Conservation (phyloP, 176 grass and related monocot genomes). For the Areca catechu region DNA sequence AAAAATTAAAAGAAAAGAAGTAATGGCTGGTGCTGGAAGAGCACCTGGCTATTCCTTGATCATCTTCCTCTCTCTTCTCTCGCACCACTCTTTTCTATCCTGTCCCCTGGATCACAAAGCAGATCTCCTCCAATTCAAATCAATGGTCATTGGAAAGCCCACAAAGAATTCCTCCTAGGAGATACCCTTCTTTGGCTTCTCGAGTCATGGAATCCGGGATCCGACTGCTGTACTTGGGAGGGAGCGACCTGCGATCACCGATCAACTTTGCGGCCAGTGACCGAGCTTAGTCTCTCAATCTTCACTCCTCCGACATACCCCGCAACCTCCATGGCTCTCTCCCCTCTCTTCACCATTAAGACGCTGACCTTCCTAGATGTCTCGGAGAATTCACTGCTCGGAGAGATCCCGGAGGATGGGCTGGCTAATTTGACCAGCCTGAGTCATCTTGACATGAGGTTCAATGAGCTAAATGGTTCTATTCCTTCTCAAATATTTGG, state of each 20-base stretch:
- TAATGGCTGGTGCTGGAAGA: too few species aligned
- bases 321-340: background rate
- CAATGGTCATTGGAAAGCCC: background rate
- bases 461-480: conserved; percentile 16
- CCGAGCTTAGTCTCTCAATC: background rate
- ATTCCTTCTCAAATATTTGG: conserved; percentile 14
- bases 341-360: background rate
- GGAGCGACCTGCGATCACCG: conserved; percentile 2
- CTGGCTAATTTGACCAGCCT: conserved; percentile 7
- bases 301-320: background rate
- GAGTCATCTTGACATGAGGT: conserved; percentile 18
- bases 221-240: conserved; percentile 22
- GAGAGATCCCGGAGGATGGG: conserved; percentile 17
- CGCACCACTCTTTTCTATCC: conserved; percentile 1
- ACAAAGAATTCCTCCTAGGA: background rate
- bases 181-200: conserved; percentile 13
- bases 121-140: conserved; percentile 22
- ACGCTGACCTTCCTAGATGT: conserved; percentile 1
- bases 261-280: conserved; percentile 5
- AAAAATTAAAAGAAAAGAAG: too few species aligned
- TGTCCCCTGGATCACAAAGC: conserved; percentile 20
- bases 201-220: conserved; percentile 11
- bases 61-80: conserved; percentile 9
- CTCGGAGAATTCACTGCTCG: conserved; percentile 1
- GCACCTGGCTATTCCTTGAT: too few species aligned